Conservation (phyloP, 257 asterid species). For the Plantago major region DNA sequence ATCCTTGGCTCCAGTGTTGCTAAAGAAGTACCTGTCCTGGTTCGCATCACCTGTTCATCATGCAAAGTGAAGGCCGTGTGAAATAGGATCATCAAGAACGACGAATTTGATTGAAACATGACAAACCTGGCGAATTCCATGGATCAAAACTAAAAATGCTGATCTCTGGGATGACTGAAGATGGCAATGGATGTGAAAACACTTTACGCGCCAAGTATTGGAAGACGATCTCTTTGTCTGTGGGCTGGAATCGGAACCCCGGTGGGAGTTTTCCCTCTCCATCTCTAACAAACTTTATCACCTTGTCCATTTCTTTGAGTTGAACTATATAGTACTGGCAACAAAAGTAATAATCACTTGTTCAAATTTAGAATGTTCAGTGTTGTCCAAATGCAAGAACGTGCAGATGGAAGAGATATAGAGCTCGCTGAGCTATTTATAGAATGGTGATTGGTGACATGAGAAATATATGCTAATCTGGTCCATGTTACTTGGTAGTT, state of each 20-base stretch:
- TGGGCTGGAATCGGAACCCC: conserved; percentile 79
- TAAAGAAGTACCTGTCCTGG: conserved; percentile 53
- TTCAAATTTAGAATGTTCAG: background rate
- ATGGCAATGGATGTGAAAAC: conserved; percentile 58
- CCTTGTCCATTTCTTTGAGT: conserved; percentile 32
- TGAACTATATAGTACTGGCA: too few species aligned
- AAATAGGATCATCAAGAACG: background rate
- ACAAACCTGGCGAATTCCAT: conserved; percentile 56
- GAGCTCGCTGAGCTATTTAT: background rate
- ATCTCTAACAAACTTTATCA: conserved; percentile 46
- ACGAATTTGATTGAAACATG: background rate
- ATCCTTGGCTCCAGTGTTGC: conserved; percentile 34
- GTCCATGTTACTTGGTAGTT: conserved; percentile 16
- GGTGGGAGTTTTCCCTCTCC: conserved; percentile 64
- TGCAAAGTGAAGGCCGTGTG: background rate
- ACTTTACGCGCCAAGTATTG: conserved; percentile 63
- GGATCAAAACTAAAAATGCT: conserved; percentile 40
- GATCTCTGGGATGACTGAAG: conserved; percentile 60
- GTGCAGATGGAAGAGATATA: background rate
- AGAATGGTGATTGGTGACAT: conserved; percentile 17
- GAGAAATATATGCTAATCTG: conserved; percentile 19
- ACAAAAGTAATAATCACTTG: background rate
- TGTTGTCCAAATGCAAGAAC: too few species aligned
- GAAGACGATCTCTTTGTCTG: conserved; percentile 75
- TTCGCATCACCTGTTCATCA: conserved; percentile 39